Evolutionary conservation across 1,284 basidiomycete genomes (phyloP).

Genomic region (Volvariella volvacea): DNA sequence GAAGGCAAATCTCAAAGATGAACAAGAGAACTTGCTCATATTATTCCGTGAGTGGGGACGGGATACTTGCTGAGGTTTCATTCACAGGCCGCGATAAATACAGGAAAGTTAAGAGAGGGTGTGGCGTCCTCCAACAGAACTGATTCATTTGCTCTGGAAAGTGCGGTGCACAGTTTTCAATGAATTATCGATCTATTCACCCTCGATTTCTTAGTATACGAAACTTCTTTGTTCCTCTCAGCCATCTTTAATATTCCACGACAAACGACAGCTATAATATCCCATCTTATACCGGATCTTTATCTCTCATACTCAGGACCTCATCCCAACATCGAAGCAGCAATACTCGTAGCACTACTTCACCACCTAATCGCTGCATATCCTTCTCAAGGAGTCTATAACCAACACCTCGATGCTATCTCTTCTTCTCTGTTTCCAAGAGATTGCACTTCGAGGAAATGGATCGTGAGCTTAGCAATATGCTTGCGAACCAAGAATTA

Average conservation of each 20-base stretch:
- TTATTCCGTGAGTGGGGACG: conserved; percentile 49
- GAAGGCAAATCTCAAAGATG: conserved; percentile 37
- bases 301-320: conserved; percentile 25
- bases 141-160: conserved; percentile 59
- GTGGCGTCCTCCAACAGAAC: conserved; percentile 48
- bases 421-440: conserved; percentile 30
- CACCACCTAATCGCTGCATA: conserved; percentile 48
- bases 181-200: not conserved
- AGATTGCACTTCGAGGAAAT: conserved; percentile 27
- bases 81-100: conserved; percentile 3
- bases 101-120: conserved; percentile 69
- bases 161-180: conserved; percentile 23
- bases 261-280: conserved; percentile 53
- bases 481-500: conserved; percentile 48
- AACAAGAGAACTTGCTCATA: conserved; percentile 61
- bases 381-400: conserved; percentile 53
- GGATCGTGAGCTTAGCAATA: conserved; percentile 42
- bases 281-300: conserved; percentile 46
- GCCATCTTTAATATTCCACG: conserved; percentile 49
- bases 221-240: conserved; percentile 62
- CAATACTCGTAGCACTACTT: conserved; percentile 41
- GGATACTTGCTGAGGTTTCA: not conserved
- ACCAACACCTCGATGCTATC: conserved; percentile 37
- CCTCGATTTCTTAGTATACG: conserved; percentile 43
- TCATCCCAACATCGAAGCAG: conserved; percentile 20